Base-by-base conservation (phyloP, 192 early-diverging fungal species). In the Phycomyces nitens region DNA sequence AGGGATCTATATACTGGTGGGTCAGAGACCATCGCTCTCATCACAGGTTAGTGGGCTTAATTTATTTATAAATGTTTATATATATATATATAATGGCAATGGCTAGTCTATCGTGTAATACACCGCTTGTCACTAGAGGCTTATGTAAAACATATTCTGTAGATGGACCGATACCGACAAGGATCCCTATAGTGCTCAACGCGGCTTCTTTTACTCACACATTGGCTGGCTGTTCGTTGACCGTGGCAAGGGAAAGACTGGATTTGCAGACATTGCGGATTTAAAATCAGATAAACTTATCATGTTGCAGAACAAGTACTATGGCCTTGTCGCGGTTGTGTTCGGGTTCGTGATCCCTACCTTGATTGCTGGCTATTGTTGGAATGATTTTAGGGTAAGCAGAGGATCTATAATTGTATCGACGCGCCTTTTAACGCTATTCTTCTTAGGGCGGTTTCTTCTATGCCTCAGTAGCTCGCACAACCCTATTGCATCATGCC, bases 1-100 rank as follows among this genome's bases (percentile, higher is more conserved):
- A 94, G 66, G 92, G 92, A 54, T 90, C 89, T 58, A 87, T 92
- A 60, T 82, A 85, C 38, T 94, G 92, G 92, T 94, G 92, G 92
- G 81, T 77, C 20, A 83, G 91, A 21, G 86, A 88, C 24, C 92
- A 94, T 69, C 88, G 92, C 56, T 88, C 89, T 62, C 92, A 94
- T 65, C 92, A 94, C 75, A 80, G 92, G 52, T 94, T 34, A 34
- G 29, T 34, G 3, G 29, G 29, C 29, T 34, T 34, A n/a, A n/a
- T n/a, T n/a, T n/a, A n/a, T n/a, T n/a, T n/a, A n/a, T n/a, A n/a
- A n/a, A n/a, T n/a, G n/a, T n/a, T n/a, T n/a, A n/a, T n/a, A n/a
- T n/a, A n/a, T n/a, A n/a, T n/a, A n/a, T n/a, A n/a, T n/a, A n/a
- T n/a, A n/a, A n/a, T n/a, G n/a, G n/a, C n/a, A n/a, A n/a, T n/a